phyloP scores from a whole-genome alignment of 2,329 filamentous ascomycete species.

The Xylariaceae sp. region DNA sequence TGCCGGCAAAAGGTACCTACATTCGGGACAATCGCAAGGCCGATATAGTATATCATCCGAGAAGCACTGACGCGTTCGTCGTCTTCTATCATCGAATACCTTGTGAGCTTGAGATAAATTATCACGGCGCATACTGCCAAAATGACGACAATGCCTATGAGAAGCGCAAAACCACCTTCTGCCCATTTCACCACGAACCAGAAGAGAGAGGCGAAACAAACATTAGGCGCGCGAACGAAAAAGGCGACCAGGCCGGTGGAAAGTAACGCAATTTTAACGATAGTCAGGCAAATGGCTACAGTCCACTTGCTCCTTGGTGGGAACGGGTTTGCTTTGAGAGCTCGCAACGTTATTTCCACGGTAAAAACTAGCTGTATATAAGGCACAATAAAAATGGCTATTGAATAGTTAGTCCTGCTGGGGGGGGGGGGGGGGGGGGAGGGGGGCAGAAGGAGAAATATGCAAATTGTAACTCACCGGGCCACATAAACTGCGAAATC shows the following conservation, averaged over 20 bases:
- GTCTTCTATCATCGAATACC: conserved; percentile 60
- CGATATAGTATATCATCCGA: conserved; percentile 72
- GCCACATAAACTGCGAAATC: conserved; percentile 65
- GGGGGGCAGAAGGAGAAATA: neutral
- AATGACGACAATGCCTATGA: conserved; percentile 57
- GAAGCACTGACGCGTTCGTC: conserved; percentile 69
- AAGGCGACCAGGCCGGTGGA: conserved; percentile 65
- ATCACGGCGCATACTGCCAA: conserved; percentile 58
- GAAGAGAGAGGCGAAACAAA: conserved; percentile 72
- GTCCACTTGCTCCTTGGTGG: conserved; percentile 65
- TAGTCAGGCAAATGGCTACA: conserved; percentile 61
- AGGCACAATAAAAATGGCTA: conserved; percentile 71
- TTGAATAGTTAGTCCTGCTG: conserved; percentile 35
- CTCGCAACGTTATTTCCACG: conserved; percentile 64
- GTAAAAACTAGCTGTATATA: conserved; percentile 71
- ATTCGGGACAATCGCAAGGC: conserved; percentile 62
- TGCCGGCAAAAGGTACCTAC: conserved; percentile 50
- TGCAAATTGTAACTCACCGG: conserved; percentile 52
- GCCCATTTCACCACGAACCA: conserved; percentile 71
- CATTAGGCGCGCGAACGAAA: conserved; percentile 60
- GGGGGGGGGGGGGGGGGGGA: too few species aligned
- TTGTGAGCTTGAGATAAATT: conserved; percentile 64
- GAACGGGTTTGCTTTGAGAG: conserved; percentile 62
- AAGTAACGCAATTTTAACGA: conserved; percentile 59
- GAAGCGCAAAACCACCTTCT: conserved; percentile 60